Base-by-base conservation (phyloP, 768 basidiomycete genomes). In the Coprinellus aureogranulatus region DNA sequence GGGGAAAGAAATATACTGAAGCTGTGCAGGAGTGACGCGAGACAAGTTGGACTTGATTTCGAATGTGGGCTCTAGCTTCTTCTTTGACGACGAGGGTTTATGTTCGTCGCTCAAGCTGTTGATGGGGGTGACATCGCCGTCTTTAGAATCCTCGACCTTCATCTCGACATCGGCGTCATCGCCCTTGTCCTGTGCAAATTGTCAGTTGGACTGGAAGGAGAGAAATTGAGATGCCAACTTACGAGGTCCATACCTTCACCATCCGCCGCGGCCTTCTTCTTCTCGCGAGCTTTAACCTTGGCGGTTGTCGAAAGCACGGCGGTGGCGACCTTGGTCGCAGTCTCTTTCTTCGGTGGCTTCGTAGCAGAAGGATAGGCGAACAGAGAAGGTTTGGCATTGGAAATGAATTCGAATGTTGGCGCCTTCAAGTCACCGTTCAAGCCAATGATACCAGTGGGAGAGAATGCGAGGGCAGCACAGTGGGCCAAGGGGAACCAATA, bases 401-500 rank as follows among this genome's bases (percentile, higher is more conserved):
- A 97, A 50, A 87, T 75, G 64, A 94, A 92, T 31, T 96, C 91
- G 65, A 99, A 91, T 68, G 91, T 88, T 53, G 96, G 97, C n/a
- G 90, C 85, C 81, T 91, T 89, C 51, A 98, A 75, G 60, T 94
- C 85, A 59, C 82, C 87, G 65, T 93, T 89, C 57, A 98, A 72
- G 28, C 93, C 96, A 64, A 99, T 94, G 55, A 99, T 88, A 9
- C 89, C 94, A 14, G 97, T 99, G 2, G 97, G 95, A 55, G 92
- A 89, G 72, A 99, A 98, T 2, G 95, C 89, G 61, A 99, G 75
- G 64, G 89, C 90, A 16, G 91, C 89, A 61, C 90, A 94, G 67
- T 98, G 95, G 14, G 94, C 94, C 26, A 98, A 78, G 31, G 97
- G 97, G 74, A 95, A 99, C 97, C 97, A 99, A 71, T 98, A 98